phyloP scores from a whole-genome alignment of 2,329 filamentous ascomycete species.

The Ophiocordyceps camponoti-saundersi region DNA sequence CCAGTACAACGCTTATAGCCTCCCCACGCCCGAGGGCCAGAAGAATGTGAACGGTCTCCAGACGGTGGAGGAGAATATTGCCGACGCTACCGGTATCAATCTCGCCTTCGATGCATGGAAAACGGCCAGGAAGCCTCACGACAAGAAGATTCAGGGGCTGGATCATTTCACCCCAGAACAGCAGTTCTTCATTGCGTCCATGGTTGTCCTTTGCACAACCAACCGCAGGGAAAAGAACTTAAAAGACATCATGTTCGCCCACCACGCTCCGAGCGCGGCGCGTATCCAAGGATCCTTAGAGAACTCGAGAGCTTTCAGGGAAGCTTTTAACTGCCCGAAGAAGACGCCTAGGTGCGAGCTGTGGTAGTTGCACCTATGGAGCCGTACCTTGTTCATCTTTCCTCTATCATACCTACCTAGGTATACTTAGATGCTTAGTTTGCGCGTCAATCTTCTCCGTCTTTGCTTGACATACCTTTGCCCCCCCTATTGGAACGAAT shows the following conservation, averaged over 20 bases:
- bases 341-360: not conserved
- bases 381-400: too few relatives aligned
- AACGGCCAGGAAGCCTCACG: not conserved
- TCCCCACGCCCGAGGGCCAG: not conserved
- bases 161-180: not conserved
- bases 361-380: not conserved
- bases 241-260: not conserved
- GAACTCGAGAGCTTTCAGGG: not conserved
- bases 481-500: too few relatives aligned
- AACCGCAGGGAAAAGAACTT: not conserved
- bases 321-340: not conserved
- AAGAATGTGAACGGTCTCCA: not conserved
- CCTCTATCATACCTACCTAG: too few relatives aligned
- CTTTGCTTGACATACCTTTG: not conserved
- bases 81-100: not conserved
- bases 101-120: not conserved
- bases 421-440: not conserved
- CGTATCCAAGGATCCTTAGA: not conserved
- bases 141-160: not conserved
- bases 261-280: not conserved
- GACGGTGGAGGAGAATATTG: not conserved
- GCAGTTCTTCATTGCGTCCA: not conserved
- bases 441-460: not conserved
- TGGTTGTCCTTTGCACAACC: not conserved
- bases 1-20: not conserved